Base-by-base conservation (phyloP, 345 rosid genomes). In the Euphorbia lathyris region DNA sequence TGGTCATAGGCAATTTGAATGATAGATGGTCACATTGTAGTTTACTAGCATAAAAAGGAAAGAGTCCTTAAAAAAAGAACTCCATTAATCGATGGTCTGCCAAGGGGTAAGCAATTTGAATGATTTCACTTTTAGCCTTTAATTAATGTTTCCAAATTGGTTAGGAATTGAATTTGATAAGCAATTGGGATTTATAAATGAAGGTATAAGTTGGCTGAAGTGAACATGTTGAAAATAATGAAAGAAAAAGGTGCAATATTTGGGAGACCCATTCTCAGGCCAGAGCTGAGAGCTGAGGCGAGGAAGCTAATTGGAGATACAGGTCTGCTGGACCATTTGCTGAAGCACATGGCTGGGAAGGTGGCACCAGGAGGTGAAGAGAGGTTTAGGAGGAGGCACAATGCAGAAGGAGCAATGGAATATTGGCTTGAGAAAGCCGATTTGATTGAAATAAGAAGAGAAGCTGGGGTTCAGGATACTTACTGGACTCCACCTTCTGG, bases 401-500 rank as follows among this genome's bases (percentile, higher is more conserved):
- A 92, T 65, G 87, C 97, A 1, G 91, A 92, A 60, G 99, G 98
- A 0, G 98, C 95, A 25, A 90, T 96, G 97, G 98, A 92, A 84
- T 92, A 96, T 68, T 96, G 97, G 96, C 60, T 92, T 74, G 98
- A 96, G 86, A 84, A 83, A 36, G 87, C 97, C 66, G 84, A 90
- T 68, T 77, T 96, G 80, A 71, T 81, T 70, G 77, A 83, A 34
- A 50, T 92, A 30, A 87, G 99, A 79, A 86, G 78, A 78, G 84
- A 87, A 62, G 98, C 91, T 48, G 98, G 98, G 40, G 88, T 96
- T 16, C 75, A 86, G 63, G 99, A 96, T 77, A 94, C 97, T 71
- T 92, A 89, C 75, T 92, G 97, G 99, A 89, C 83, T 50, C 99
- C 99, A 23, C 93, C 97, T 8, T 86, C 91, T 36, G 98, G 99